These are phyloP conservation scores for Metschnikowia proteae DNA, from an alignment of 805 yeast species.

Conservation along the genomic window DNA sequence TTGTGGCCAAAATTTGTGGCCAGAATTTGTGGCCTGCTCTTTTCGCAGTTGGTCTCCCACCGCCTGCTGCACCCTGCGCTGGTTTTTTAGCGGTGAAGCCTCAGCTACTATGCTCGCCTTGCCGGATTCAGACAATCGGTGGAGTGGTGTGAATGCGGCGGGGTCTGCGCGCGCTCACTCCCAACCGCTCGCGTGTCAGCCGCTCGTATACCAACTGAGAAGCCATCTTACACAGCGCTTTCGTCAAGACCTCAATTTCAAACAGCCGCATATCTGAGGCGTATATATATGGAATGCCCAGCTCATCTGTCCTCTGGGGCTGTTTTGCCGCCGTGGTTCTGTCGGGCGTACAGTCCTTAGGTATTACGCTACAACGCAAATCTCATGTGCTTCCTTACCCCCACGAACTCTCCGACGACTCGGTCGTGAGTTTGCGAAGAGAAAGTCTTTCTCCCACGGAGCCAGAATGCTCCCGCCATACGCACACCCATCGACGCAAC, in stretches of 20 bases:
- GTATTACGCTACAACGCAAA: slow-evolving; percentile 77
- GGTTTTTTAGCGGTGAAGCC: too few relatives aligned
- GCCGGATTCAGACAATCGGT: not conserved
- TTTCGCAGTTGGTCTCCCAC: too few relatives aligned
- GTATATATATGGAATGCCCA: slow-evolving; percentile 6
- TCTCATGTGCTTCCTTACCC: slow-evolving; percentile 49
- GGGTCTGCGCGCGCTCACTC: slow-evolving; percentile 2
- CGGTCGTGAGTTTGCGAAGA: slow-evolving; percentile 11
- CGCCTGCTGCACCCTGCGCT: too few relatives aligned
- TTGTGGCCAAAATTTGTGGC: too few relatives aligned
- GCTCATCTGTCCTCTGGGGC: slow-evolving; percentile 35
- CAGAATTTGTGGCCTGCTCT: too few relatives aligned
- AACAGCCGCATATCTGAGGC: not conserved
- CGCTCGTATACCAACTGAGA: not conserved
- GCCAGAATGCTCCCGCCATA: slow-evolving; percentile 18
- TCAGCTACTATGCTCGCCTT: not conserved
- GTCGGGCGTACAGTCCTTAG: slow-evolving; percentile 75
- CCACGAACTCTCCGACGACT: slow-evolving; percentile 12
- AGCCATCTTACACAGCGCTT: not conserved
- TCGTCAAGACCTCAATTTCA: not conserved
- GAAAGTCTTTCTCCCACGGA: slow-evolving; percentile 6
- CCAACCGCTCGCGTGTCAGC: slow-evolving; percentile 2
- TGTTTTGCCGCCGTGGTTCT: slow-evolving; percentile 69
- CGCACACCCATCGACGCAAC: slow-evolving; percentile 42
- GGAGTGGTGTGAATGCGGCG: not conserved